These are phyloP conservation scores for Biancaea sappan DNA, from an alignment of 306 rosid species.

Conservation along the genomic window DNA sequence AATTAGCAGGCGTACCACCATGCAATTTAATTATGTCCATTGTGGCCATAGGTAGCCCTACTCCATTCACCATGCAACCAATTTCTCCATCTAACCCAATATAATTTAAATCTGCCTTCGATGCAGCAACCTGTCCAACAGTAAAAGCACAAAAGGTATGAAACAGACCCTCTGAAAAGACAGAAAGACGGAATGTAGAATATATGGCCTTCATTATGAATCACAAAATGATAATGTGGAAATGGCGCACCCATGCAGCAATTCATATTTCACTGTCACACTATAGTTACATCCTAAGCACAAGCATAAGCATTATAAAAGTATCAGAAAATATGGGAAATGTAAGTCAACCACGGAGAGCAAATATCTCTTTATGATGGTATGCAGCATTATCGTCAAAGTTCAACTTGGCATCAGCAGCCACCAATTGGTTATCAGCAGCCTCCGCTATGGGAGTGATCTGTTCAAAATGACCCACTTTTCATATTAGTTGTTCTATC, in stretches of 20 bases:
- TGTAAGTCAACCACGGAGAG: constrained; percentile 74
- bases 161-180: background rate
- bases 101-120: constrained; percentile 92
- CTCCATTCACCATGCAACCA: constrained; percentile 99
- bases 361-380: constrained; percentile 83
- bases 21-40: constrained; percentile 96
- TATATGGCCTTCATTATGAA: constrained; percentile 6
- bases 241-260: constrained; percentile 13
- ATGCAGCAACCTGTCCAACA: constrained; percentile 80
- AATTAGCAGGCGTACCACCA: constrained; percentile 99
- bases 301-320: background rate
- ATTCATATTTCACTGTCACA: constrained; percentile 1
- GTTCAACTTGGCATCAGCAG: constrained; percentile 99
- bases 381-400: constrained; percentile 97
- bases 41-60: constrained; percentile 98
- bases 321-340: background rate
- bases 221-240: constrained; percentile 15
- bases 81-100: constrained; percentile 99
- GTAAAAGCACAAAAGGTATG: constrained; percentile 29
- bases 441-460: constrained; percentile 97
- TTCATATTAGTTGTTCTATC: constrained; percentile 12
- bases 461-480: constrained; percentile 47
- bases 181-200: constrained; percentile 9
- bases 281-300: constrained; percentile 20
- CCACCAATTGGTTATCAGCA: constrained; percentile 90